Base-by-base conservation (phyloP, 805 yeast species). In the Schwanniomyces occidentalis region DNA sequence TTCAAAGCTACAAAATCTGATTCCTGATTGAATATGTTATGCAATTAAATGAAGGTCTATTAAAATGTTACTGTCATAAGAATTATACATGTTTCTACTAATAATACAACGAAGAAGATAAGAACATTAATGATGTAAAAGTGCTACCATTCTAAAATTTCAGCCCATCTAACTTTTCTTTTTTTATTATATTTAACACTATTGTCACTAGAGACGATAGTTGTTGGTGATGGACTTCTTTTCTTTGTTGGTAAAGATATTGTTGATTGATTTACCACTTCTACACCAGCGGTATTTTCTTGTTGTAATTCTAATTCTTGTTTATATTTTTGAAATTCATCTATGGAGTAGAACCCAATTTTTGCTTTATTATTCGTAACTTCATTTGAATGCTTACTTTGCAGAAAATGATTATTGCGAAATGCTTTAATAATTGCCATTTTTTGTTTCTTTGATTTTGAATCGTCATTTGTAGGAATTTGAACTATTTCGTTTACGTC, bases 401-500 rank as follows among this genome's bases (percentile, higher is more conserved):
- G 21, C 4, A 23, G 19, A 18, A 21, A 36, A 10, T 35, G 34
- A 32, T 44, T 51, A 34, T 48, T 51, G 20, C 48, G 45, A 19
- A 56, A 49, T 26, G 65, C 64, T 49, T 62, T 63, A 22, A 68
- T 68, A 7, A 68, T 65, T 18, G 74, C 74, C 65, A 63, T 57
- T 44, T 65, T 65, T 29, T 44, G 57, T 36, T 37, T 44, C 8
- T 38, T 32, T 15, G 45, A 31, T 13, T 39, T 37, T 1, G 35
- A 14, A 9, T 55, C 61, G 6, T 54, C 59, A 34, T 67, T 65
- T 26, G 73, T 66, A 13, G 85, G 85, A 12, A 80, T 78, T 23
- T 78, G 78, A 4, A 80, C 84, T 13, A 76, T 61, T 48, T 80
- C 85, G 37, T 75, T 71, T 2, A 64, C 61, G 35, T 68, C 71